These are phyloP conservation scores for Tetrahymena borealis DNA, from an alignment of 73 alveolate genomes.

Conservation along the genomic window DNA sequence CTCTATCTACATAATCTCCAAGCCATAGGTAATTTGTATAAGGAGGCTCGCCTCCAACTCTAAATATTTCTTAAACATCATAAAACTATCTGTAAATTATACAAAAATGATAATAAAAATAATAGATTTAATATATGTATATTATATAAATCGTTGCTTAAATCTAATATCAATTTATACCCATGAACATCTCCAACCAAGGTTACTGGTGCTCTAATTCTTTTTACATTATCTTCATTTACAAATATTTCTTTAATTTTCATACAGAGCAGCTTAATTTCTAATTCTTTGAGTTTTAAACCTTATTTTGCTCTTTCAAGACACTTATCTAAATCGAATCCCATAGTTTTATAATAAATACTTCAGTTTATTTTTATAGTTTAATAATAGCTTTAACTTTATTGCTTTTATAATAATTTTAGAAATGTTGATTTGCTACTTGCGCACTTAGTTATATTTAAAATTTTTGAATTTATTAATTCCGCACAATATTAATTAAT, in stretches of 20 bases:
- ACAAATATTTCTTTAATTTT: slow-evolving; percentile 60
- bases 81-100: slow-evolving; percentile 50
- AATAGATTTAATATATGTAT: too few relatives aligned
- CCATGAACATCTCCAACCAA: slow-evolving; percentile 93
- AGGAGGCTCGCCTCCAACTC: slow-evolving; percentile 92
- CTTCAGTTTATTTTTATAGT: neutral
- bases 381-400: neutral
- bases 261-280: slow-evolving; percentile 59
- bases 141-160: too few relatives aligned
- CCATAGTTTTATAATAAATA: neutral
- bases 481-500: neutral
- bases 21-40: slow-evolving; percentile 74
- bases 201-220: slow-evolving; percentile 75
- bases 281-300: slow-evolving; percentile 57
- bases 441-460: neutral
- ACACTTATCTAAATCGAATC: slow-evolving; percentile 47
- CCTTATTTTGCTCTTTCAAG: slow-evolving; percentile 69
- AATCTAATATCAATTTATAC: neutral
- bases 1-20: slow-evolving; percentile 93
- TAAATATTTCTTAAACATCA: slow-evolving; percentile 83
- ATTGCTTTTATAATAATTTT: too few relatives aligned
- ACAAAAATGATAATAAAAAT: neutral
- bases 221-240: slow-evolving; percentile 66
- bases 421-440: too few relatives aligned
- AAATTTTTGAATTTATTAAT: neutral